phyloP scores from a whole-genome alignment of 768 basidiomycete genomes.

The Sarcodon aspratus region DNA sequence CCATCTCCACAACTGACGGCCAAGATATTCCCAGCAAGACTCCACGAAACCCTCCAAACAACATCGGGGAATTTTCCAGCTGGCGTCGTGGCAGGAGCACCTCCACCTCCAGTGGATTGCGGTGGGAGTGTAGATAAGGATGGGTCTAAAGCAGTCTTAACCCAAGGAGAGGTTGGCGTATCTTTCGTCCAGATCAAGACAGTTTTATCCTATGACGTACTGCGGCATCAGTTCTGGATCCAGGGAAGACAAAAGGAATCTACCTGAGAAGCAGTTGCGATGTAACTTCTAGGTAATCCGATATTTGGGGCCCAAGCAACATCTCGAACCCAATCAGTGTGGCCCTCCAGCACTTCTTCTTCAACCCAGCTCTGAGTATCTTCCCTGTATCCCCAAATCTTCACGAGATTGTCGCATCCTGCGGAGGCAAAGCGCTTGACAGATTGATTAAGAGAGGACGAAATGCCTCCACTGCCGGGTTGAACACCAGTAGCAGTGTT shows the following conservation, averaged over 20 bases:
- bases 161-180: conserved; percentile 61
- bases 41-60: conserved; percentile 99
- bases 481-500: conserved; percentile 18
- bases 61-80: conserved; percentile 90
- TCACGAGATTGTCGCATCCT: conserved; percentile 92
- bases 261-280: conserved; percentile 90
- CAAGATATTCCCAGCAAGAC: conserved; percentile 88
- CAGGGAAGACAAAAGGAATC: conserved; percentile 5
- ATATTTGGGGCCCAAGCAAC: conserved; percentile 99
- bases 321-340: conserved; percentile 96
- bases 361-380: conserved; percentile 83
- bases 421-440: conserved; percentile 92
- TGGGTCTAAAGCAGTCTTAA: conserved; percentile 71
- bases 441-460: conserved; percentile 23
- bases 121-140: conserved; percentile 34
- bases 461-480: conserved; percentile 25
- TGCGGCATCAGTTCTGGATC: background rate
- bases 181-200: conserved; percentile 92
- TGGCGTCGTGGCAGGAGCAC: conserved; percentile 24
- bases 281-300: conserved; percentile 87
- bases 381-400: conserved; percentile 87
- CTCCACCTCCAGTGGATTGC: conserved; percentile 27
- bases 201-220: conserved; percentile 50
- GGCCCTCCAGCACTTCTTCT: conserved; percentile 84
- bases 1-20: conserved; percentile 97